phyloP scores from a whole-genome alignment of 352 stramenopile genomes.

The Albugo laibachii region DNA sequence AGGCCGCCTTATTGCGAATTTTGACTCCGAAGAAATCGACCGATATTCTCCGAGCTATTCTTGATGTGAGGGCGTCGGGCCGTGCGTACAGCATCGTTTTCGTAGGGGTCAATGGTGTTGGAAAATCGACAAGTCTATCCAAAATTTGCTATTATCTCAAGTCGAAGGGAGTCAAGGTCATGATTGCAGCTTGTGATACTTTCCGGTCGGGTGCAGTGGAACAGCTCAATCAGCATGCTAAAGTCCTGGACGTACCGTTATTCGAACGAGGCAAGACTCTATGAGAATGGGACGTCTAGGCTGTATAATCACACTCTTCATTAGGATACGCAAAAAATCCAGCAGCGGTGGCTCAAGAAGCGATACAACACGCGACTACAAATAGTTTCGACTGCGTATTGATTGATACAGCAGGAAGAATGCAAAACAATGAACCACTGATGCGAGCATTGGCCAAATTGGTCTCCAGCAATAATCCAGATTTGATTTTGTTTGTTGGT shows the following conservation, averaged over 20 bases:
- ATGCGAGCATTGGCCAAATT: conserved; percentile 97
- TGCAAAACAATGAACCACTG: conserved; percentile 98
- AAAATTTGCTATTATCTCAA: conserved; percentile 99
- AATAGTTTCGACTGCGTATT: conserved; percentile 94
- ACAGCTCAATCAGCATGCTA: conserved; percentile 94
- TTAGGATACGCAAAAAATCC: conserved; percentile 95
- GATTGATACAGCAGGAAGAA: conserved; percentile 96
- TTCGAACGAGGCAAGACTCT: conserved; percentile 74
- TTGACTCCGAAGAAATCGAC: conserved; percentile 91
- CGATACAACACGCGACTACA: conserved; percentile 88
- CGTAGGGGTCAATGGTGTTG: conserved; percentile 96
- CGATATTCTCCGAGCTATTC: conserved; percentile 89
- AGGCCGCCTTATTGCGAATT: conserved; percentile 87
- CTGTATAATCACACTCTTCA: not conserved
- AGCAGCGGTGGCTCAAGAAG: conserved; percentile 85
- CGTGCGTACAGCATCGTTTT: conserved; percentile 97
- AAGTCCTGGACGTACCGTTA: conserved; percentile 89
- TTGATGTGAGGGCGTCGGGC: conserved; percentile 64
- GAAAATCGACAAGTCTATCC: conserved; percentile 96
- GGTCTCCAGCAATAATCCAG: conserved; percentile 90
- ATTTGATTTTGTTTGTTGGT: conserved; percentile 97
- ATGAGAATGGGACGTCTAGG: not conserved
- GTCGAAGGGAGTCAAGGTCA: conserved; percentile 87
- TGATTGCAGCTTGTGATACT: conserved; percentile 96
- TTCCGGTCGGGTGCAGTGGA: conserved; percentile 97